A percentile compares a stretch with the other conserved stretches of the same genome.
phyloP scores from a whole-genome alignment of 257 asterid species.

The Ehretia macrophylla region DNA sequence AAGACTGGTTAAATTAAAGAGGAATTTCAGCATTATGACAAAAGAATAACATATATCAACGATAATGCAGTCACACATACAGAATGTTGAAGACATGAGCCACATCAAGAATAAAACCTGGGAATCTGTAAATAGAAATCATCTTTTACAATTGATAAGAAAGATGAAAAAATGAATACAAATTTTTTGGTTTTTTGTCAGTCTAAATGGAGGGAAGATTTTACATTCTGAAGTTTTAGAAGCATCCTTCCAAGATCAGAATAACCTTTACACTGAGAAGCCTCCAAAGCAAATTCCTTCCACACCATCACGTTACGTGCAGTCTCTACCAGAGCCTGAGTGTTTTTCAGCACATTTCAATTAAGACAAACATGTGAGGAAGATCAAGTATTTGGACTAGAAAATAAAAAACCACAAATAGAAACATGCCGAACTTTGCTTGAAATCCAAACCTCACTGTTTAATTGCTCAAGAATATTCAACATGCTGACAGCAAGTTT shows the following conservation, averaged over 20 bases:
- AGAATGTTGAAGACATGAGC: too few species aligned
- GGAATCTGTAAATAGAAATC: too few species aligned
- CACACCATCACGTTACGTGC: slow-evolving; percentile 71
- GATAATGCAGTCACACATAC: too few species aligned
- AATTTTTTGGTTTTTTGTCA: background rate
- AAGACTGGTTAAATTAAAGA: too few species aligned
- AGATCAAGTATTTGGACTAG: slow-evolving; percentile 4
- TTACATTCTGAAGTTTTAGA: slow-evolving; percentile 80
- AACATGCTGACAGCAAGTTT: slow-evolving; percentile 88
- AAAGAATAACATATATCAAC: too few species aligned
- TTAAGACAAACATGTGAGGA: slow-evolving; percentile 10
- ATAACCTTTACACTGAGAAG: slow-evolving; percentile 79
- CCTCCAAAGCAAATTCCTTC: slow-evolving; percentile 90
- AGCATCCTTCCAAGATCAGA: slow-evolving; percentile 90
- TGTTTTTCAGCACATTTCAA: too few species aligned
- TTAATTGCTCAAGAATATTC: slow-evolving; percentile 75
- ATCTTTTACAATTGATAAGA: too few species aligned
- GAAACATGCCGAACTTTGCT: slow-evolving; percentile 9
- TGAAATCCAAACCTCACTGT: slow-evolving; percentile 65
- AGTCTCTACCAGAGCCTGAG: slow-evolving; percentile 71
- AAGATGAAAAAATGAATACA: too few species aligned
- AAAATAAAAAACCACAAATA: background rate
- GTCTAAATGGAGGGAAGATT: slow-evolving; percentile 22
- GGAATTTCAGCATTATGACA: too few species aligned
- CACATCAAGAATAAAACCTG: too few species aligned